phyloP scores from a whole-genome alignment of 2,329 filamentous ascomycete species.

The Pyricularia sp. region DNA sequence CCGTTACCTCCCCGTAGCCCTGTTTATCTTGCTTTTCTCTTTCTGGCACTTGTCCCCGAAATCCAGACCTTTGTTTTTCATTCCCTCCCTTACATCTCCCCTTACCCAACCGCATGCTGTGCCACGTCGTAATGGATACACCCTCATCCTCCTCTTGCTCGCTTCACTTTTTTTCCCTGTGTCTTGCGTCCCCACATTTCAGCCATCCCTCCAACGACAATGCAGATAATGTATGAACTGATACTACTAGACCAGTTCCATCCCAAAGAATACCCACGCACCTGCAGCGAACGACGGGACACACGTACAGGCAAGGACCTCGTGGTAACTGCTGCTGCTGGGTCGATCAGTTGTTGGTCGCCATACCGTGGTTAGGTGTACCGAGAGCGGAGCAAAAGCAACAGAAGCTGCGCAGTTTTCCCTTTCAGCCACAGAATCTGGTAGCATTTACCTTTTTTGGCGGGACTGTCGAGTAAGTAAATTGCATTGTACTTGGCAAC shows the following conservation, averaged over 20 bases:
- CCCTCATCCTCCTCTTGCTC: neutral
- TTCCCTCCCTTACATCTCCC: neutral
- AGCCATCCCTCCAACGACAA: neutral
- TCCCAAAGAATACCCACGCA: neutral
- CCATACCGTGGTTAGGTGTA: neutral
- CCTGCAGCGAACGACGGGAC: neutral
- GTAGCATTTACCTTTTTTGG: neutral
- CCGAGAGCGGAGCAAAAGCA: neutral
- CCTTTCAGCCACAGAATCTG: neutral
- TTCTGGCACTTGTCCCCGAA: too few species aligned
- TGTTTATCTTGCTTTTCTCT: neutral
- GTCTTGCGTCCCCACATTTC: neutral
- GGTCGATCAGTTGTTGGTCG: neutral
- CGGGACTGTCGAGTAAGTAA: neutral
- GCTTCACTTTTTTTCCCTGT: neutral
- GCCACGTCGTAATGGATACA: neutral
- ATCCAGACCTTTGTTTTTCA: too few species aligned
- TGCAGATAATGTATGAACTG: neutral
- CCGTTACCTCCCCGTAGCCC: neutral
- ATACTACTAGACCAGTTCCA: too few species aligned
- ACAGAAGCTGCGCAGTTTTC: too few species aligned
- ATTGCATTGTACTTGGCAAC: neutral
- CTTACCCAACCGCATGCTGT: neutral
- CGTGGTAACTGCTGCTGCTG: neutral
- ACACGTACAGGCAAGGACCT: too few species aligned